These are phyloP conservation scores for Pogostemon cablin DNA, from an alignment of 257 asterid species.

Conservation along the genomic window DNA sequence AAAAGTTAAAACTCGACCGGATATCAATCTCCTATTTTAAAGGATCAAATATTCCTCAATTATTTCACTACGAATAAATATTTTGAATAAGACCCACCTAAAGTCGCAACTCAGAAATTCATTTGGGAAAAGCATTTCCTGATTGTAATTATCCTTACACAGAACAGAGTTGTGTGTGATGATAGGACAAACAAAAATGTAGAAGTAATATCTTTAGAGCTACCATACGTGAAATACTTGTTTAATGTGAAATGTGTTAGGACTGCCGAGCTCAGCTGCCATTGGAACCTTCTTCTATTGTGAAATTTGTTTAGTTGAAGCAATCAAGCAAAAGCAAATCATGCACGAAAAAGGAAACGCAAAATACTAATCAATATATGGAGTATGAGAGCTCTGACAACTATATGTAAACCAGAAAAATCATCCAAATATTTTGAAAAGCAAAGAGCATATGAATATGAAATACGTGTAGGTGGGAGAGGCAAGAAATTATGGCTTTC, in stretches of 20 bases:
- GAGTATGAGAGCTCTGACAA: too few species aligned
- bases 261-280: slow-evolving; percentile 48
- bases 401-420: too few species aligned
- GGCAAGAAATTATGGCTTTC: too few species aligned
- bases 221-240: neutral
- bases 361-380: too few species aligned
- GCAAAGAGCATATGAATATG: too few species aligned
- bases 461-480: too few species aligned
- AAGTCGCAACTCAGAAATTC: neutral
- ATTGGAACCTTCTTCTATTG: slow-evolving; percentile 38
- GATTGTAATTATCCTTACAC: neutral
- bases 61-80: too few species aligned
- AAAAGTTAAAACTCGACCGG: neutral
- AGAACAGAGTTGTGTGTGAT: neutral
- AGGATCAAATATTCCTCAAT: neutral
- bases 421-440: too few species aligned
- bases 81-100: neutral
- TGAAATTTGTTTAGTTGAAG: slow-evolving; percentile 40
- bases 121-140: neutral
- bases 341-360: too few species aligned
- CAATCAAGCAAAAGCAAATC: too few species aligned
- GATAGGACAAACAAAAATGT: neutral
- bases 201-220: neutral
- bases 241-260: neutral
- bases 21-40: neutral